Evolutionary conservation across 495 filamentous ascomycete species (phyloP).

Genomic region (Penicillium malachiteum): DNA sequence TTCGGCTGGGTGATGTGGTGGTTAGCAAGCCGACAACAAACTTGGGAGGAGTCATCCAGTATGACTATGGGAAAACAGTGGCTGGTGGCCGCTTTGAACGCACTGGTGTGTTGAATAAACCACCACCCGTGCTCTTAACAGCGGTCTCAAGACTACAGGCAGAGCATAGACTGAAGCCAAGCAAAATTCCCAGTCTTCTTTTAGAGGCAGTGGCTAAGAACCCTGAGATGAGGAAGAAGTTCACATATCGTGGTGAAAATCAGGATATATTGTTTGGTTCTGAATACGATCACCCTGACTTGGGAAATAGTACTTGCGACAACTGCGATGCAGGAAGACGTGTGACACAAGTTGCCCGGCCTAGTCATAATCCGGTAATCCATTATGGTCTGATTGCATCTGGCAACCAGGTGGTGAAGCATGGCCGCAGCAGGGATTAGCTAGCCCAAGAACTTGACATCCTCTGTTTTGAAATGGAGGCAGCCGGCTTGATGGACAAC

Average conservation of each 20-base stretch:
- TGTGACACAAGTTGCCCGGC: constrained; percentile 10
- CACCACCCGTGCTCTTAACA: constrained; percentile 27
- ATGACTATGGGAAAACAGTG: constrained; percentile 39
- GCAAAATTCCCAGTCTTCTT: background rate
- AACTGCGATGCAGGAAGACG: constrained; percentile 6
- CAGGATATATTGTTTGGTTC: constrained; percentile 5
- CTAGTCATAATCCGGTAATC: constrained; percentile 10
- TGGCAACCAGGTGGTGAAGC: constrained; percentile 36
- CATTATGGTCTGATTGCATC: constrained; percentile 43
- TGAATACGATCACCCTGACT: constrained; percentile 4
- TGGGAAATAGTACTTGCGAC: constrained; percentile 7
- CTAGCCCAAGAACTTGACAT: background rate
- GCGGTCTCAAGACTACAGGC: constrained; percentile 4
- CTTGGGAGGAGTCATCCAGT: constrained; percentile 32
- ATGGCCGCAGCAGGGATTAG: constrained; percentile 27
- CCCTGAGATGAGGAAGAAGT: background rate
- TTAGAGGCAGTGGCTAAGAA: background rate
- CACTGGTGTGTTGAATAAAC: constrained; percentile 34
- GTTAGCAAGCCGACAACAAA: constrained; percentile 29
- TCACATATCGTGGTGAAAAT: background rate
- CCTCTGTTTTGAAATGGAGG: constrained; percentile 10
- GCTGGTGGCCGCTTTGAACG: constrained; percentile 24
- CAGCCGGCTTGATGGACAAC: constrained; percentile 8
- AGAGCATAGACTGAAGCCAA: constrained; percentile 7
- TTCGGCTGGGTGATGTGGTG: constrained; percentile 40